Conservation (phyloP, 2,329 filamentous ascomycete genomes). For the Cadophora sp. region DNA sequence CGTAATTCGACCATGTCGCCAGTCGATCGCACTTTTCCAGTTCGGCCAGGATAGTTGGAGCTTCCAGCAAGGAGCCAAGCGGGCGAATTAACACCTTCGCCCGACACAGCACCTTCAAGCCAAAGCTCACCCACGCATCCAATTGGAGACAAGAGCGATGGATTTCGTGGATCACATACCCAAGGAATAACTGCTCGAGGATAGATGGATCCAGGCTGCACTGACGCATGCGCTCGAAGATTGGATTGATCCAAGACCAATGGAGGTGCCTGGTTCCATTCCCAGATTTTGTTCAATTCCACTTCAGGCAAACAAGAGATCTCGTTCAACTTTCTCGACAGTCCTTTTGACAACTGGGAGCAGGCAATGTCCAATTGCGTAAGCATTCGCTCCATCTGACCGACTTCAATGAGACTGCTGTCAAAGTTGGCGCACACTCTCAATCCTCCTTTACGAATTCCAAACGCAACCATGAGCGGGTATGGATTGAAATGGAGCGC, state of each 20-base stretch:
- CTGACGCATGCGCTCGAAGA: slow-evolving; percentile 31
- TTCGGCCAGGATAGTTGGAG: slow-evolving; percentile 42
- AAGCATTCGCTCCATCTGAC: slow-evolving; percentile 49
- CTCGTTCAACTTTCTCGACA: slow-evolving; percentile 42
- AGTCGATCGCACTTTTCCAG: slow-evolving; percentile 40
- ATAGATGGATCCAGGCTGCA: slow-evolving; percentile 44
- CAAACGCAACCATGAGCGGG: slow-evolving; percentile 56
- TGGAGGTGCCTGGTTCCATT: slow-evolving; percentile 49
- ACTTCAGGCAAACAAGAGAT: slow-evolving; percentile 43
- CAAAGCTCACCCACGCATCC: slow-evolving; percentile 49
- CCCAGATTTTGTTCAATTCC: slow-evolving; percentile 52
- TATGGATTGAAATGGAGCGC: slow-evolving; percentile 54
- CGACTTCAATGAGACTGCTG: slow-evolving; percentile 44
- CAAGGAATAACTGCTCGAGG: slow-evolving; percentile 47
- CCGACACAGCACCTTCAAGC: slow-evolving; percentile 49
- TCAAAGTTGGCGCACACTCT: slow-evolving; percentile 54
- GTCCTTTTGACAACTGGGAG: slow-evolving; percentile 35
- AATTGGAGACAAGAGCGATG: slow-evolving; percentile 49
- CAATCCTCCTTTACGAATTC: slow-evolving; percentile 51
- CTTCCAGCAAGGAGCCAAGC: slow-evolving; percentile 48
- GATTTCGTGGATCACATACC: slow-evolving; percentile 46
- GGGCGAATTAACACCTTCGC: slow-evolving; percentile 42
- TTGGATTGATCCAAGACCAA: slow-evolving; percentile 44
- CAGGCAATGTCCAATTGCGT: slow-evolving; percentile 44
- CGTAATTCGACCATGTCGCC: slow-evolving; percentile 43